Base-by-base conservation (phyloP, 352 stramenopile species). In the Elongisporangium prolatum region DNA sequence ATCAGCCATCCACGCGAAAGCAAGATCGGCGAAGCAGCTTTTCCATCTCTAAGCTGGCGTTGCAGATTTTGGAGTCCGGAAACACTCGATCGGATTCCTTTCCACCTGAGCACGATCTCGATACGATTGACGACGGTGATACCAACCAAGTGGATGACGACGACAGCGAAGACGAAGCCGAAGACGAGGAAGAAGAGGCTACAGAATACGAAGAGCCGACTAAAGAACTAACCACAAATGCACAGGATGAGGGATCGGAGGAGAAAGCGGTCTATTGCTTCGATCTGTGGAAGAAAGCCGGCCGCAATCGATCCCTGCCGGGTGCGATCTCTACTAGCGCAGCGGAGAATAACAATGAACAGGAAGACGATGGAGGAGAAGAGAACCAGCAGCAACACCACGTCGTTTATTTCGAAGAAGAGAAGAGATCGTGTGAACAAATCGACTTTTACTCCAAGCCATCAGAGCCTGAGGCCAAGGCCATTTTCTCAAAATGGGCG, bases 11-110 rank as follows among this genome's bases (percentile, higher is more conserved):
- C 21, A 58, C 34, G 9, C 53, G 57, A 38, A 66, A 57, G 11
- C 60, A 84, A 34, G 72, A 86, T 21, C 65, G 76, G 44, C 74
- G 79, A n/a, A 82, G 71, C 53, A 89, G 79, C 48, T 89, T 87
- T 50, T 80, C 75, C 17, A 84, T 89, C 56, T 79, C 76, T 3
- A 70, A 77, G 22, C 68, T 74, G 50, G 70, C 67, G 1, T 53
- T 86, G 34, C n/a, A n/a, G n/a, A n/a, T n/a, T n/a, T n/a, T n/a
- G n/a, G n/a, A n/a, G n/a, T n/a, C n/a, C n/a, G n/a, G 74, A 82
- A 50, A 71, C 86, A 18, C 58, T 86, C 11, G 77, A 77, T 2
- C 63, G 73, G n/a, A 53, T 66, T 11, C 66, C 68, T 0, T 72
- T 68, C 6, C 56, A 50, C 64, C 64, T 0, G 65, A 72, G 28